Base-by-base conservation (phyloP, 2,329 filamentous ascomycete genomes). In the Aspergillus vadensis region DNA sequence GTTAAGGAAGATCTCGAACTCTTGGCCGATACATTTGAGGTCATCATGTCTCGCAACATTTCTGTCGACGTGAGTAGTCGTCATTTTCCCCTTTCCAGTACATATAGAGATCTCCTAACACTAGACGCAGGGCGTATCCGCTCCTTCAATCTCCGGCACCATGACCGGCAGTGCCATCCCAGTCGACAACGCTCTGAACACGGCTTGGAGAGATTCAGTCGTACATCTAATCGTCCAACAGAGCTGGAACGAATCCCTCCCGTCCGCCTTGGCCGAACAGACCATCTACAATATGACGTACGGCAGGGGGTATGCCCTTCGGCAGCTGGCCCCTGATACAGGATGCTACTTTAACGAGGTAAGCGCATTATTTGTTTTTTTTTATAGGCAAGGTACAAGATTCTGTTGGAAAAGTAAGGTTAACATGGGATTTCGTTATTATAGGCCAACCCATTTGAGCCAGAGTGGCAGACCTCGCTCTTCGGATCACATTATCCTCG, bases 341-440 rank as follows among this genome's bases (percentile, higher is more conserved):
- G 71, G 70, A 4, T 71, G 69, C 8, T 74, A 74, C 50, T 50
- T 70, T n/a, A 73, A 72, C 44, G 72, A 74, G 61, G 70, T 64
- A 54, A 51, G 39, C 3, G 3, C 14, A 12, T 1, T 8, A 8
- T 25, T 25, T 25, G n/a, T n/a, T n/a, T n/a, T n/a, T n/a, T n/a
- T 25, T 25, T 25, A 25, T 7, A 25, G 6, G 8, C 7, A 25
- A 25, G 7, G 25, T 25, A 8, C 7, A 25, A 25, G 6, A 2
- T 25, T 2, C 1, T 25, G 25, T 25, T 25, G 25, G 25, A 8
- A 8, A 5, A 25, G 2, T 5, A 5, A 12, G 32, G 32, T 12
- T 36, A 15, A 36, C 32, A 5, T 15, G 2, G n/a, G n/a, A 36
- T 36, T 15, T 36, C 12, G 32, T 36, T 36, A 5, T 30, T 60